These are phyloP conservation scores for Lophiotrema nucula DNA, from an alignment of 495 filamentous ascomycete genomes.

Conservation along the genomic window DNA sequence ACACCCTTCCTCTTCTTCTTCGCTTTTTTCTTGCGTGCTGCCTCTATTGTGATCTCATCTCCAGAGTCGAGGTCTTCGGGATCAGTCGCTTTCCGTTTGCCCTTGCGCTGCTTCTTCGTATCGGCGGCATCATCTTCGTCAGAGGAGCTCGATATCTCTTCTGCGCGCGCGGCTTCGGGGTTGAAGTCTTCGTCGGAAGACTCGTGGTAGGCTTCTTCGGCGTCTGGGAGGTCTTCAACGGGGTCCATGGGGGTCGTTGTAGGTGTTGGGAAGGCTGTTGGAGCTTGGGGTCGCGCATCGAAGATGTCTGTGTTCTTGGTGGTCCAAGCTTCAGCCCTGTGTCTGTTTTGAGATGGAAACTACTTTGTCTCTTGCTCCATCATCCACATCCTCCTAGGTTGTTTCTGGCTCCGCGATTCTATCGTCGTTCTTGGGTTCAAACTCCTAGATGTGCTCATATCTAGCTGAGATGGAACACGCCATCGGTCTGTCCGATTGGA, in stretches of 20 bases:
- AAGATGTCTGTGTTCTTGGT: neutral
- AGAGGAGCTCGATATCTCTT: conserved; percentile 29
- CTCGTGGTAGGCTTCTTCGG: conserved; percentile 27
- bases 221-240: conserved; percentile 16
- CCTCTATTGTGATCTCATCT: conserved; percentile 74
- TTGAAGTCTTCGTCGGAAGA: conserved; percentile 39
- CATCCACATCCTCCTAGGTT: neutral
- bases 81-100: conserved; percentile 20
- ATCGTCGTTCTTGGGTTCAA: neutral
- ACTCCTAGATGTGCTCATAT: too few relatives aligned
- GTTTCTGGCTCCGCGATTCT: neutral
- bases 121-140: conserved; percentile 39
- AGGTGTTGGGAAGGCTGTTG: neutral
- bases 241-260: conserved; percentile 14
- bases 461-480: too few relatives aligned
- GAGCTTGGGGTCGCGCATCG: neutral
- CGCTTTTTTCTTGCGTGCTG: conserved; percentile 47
- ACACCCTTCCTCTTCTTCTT: conserved; percentile 49
- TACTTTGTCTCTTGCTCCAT: neutral
- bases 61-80: conserved; percentile 56
- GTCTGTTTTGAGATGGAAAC: neutral
- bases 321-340: too few relatives aligned
- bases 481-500: too few relatives aligned
- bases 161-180: conserved; percentile 34
- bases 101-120: conserved; percentile 37